phyloP scores from a whole-genome alignment of 1,284 basidiomycete genomes.

The Tranzscheliella williamsii region DNA sequence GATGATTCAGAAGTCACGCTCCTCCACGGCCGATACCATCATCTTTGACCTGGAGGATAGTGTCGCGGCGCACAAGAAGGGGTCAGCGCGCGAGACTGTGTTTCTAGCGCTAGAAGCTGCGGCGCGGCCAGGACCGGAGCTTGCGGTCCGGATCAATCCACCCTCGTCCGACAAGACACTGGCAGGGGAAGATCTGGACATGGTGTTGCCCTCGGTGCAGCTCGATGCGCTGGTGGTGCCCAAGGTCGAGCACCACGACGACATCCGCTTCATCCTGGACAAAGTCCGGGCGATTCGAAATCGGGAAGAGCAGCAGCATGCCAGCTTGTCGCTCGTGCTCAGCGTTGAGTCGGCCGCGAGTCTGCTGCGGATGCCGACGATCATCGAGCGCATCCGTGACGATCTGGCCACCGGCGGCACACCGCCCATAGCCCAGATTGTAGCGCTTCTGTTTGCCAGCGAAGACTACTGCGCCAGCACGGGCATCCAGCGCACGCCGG shows the following conservation, averaged over 20 bases:
- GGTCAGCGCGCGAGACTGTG: constrained; percentile 48
- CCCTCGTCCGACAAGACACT: constrained; percentile 32
- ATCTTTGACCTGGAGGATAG: constrained; percentile 58
- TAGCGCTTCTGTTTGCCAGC: constrained; percentile 52
- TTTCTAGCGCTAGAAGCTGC: constrained; percentile 49
- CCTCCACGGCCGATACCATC: constrained; percentile 44
- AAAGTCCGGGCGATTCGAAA: constrained; percentile 25
- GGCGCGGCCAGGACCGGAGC: constrained; percentile 28
- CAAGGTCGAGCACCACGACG: constrained; percentile 53
- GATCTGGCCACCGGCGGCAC: neutral
- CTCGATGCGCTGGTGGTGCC: constrained; percentile 53
- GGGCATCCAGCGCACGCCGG: constrained; percentile 75
- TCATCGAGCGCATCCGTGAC: constrained; percentile 29
- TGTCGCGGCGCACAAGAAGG: constrained; percentile 55
- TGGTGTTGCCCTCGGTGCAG: constrained; percentile 40
- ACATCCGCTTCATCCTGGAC: constrained; percentile 36
- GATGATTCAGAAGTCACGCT: constrained; percentile 53
- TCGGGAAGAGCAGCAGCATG: neutral
- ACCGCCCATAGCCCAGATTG: constrained; percentile 10
- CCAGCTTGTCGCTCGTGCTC: constrained; percentile 42
- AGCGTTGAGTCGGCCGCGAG: constrained; percentile 53
- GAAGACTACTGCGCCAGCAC: constrained; percentile 74
- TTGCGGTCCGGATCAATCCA: constrained; percentile 58
- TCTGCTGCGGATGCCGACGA: constrained; percentile 42
- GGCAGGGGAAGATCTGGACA: constrained; percentile 51